phyloP scores from a whole-genome alignment of 176 grass and related monocot species.

The Bothriochloa decipiens region DNA sequence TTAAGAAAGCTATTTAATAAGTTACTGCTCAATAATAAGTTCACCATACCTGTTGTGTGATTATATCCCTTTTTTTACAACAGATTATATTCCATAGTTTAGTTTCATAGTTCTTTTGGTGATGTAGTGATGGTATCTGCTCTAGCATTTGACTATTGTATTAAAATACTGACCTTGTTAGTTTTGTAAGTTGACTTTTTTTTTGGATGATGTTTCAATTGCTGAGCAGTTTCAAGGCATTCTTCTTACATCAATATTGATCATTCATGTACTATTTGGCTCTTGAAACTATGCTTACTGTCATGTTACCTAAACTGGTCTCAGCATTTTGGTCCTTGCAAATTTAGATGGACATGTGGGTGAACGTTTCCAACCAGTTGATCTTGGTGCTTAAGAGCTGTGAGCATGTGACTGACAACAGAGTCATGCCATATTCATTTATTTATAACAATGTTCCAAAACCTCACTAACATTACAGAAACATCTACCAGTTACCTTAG shows the following conservation, averaged over 20 bases:
- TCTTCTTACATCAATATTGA: background rate
- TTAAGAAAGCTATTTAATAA: constrained; percentile 33
- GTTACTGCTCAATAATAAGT: background rate
- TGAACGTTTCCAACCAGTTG: background rate
- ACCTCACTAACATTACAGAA: background rate
- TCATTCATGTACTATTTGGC: background rate
- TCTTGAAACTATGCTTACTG: background rate
- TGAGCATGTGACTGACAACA: background rate
- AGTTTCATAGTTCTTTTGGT: background rate
- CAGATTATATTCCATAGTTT: background rate
- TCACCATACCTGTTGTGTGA: background rate
- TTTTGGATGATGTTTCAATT: background rate
- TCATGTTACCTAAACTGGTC: background rate
- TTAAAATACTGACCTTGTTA: background rate
- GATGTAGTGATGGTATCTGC: no score
- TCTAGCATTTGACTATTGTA: no score
- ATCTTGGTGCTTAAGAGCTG: background rate
- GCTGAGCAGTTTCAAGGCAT: background rate
- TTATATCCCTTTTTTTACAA: no score
- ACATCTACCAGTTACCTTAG: background rate
- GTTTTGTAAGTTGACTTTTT: background rate
- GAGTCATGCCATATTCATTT: background rate
- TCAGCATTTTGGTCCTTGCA: background rate
- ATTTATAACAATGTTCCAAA: background rate
- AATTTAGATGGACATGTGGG: no score